Evolutionary conservation across 176 grass and related monocot genomes (phyloP), one percentile per base, ranked within the genome.

Genomic region (Oryza longistaminata): DNA sequence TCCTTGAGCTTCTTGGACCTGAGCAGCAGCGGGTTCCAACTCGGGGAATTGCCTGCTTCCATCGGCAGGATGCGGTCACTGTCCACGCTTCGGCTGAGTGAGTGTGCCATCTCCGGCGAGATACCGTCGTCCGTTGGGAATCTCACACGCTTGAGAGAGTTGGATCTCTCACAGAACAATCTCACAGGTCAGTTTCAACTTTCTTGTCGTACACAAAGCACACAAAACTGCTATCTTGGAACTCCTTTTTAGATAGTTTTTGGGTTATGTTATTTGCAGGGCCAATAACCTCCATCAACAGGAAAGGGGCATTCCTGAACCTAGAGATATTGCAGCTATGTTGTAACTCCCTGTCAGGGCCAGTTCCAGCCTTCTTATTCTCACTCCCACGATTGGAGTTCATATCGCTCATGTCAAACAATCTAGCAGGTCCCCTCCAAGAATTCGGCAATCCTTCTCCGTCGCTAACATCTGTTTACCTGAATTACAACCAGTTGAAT

Each of bases 351-450:
- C 83, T 93, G 4, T 85, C 80, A 44, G 91, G 91, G 19, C n/a
- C 78, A 66, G 75, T 94, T 15, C 88, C 86, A 60, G 40, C 37
- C 40, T 65, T 87, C 60, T 37, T 94, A 22, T 92, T 92, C 74
- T 72, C 84, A 1, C 73, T 94, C 22, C 89, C 84, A 15, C 50
- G n/a, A 16, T 33, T 94, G 27, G 71, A 83, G 27, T 83, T 94
- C 75, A 76, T 94, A 43, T 79, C 70, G 15, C 82, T 88, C 25
- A 69, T 88, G 83, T 85, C 61, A 16, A 94, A 94, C 72, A 80
- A 73, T 26, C 45, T 84, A 3, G 60, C 21, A 0, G 44, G 82
- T 0, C 29, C 44, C 14, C 72, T 84, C 62, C 82, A 35, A 27
- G 72, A 84, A 46, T 76, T 76, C 43, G 75, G 44, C 29, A 9